These are phyloP conservation scores for Saxophila tyrrhenica DNA, from an alignment of 495 filamentous ascomycete genomes.

Conservation along the genomic window DNA sequence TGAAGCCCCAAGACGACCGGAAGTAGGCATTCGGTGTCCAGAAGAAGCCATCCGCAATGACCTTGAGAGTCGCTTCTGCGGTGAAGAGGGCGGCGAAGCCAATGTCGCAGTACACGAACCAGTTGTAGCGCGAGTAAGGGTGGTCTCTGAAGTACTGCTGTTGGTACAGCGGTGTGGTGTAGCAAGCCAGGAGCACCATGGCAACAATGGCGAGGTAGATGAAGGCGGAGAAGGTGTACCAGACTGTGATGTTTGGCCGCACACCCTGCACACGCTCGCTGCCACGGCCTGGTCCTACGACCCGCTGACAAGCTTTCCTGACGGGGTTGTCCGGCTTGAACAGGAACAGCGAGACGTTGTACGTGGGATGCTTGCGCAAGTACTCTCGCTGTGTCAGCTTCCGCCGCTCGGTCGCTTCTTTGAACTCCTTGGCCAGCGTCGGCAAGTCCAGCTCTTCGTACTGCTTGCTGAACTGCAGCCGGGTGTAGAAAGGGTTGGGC, in stretches of 20 bases:
- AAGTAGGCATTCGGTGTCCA: slow-evolving; percentile 98
- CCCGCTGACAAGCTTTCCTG: slow-evolving; percentile 71
- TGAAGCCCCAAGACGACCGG: slow-evolving; percentile 90
- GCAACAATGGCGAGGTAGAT: slow-evolving; percentile 90
- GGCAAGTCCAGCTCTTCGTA: slow-evolving; percentile 72
- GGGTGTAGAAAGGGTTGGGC: slow-evolving; percentile 92
- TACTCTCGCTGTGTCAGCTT: slow-evolving; percentile 86
- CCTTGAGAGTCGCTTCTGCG: slow-evolving; percentile 80
- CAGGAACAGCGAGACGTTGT: slow-evolving; percentile 86
- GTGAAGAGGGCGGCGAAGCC: slow-evolving; percentile 84
- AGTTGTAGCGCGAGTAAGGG: slow-evolving; percentile 48
- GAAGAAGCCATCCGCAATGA: slow-evolving; percentile 91
- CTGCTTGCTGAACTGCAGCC: slow-evolving; percentile 56
- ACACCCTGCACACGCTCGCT: slow-evolving; percentile 75
- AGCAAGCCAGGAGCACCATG: slow-evolving; percentile 90
- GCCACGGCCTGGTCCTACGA: slow-evolving; percentile 87
- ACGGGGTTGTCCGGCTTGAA: slow-evolving; percentile 68
- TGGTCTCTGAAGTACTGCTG: slow-evolving; percentile 60
- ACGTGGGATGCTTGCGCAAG: slow-evolving; percentile 71
- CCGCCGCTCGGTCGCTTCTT: slow-evolving; percentile 67
- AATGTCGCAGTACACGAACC: slow-evolving; percentile 89
- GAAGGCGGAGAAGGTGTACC: slow-evolving; percentile 87
- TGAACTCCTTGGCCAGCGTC: slow-evolving; percentile 79
- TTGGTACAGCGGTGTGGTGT: slow-evolving; percentile 91
- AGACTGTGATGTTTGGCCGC: slow-evolving; percentile 71